Evolutionary conservation across 257 asterid genomes (phyloP).

Genomic region (Gynochthodes officinalis): DNA sequence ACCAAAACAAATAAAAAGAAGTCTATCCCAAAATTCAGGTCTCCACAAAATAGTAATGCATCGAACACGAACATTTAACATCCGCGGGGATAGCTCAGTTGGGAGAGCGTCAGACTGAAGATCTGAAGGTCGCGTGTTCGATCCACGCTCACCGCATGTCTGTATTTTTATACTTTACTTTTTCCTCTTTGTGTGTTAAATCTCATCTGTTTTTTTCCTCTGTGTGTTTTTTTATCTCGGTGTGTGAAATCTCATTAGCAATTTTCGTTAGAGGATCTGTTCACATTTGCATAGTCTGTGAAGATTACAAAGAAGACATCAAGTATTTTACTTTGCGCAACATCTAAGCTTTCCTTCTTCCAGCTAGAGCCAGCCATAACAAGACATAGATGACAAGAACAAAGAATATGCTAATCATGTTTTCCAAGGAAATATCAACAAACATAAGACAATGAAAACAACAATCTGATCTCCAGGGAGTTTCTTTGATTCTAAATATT

Average conservation of each 20-base stretch:
- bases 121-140: conserved; percentile 52
- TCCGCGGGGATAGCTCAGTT: conserved; percentile 90
- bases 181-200: neutral
- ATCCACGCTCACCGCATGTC: conserved; percentile 27
- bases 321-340: too few species aligned
- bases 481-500: too few species aligned
- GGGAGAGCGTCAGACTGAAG: conserved; percentile 95
- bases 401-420: neutral
- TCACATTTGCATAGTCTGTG: too few species aligned
- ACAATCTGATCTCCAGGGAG: neutral
- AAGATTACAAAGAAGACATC: neutral
- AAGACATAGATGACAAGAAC: conserved; percentile 9
- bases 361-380: too few species aligned
- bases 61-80: too few species aligned
- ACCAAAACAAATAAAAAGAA: too few species aligned
- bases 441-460: neutral
- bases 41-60: too few species aligned
- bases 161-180: neutral
- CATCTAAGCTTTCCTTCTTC: too few species aligned
- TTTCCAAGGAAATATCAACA: neutral
- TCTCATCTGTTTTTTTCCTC: neutral
- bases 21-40: too few species aligned
- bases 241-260: too few species aligned
- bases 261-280: too few species aligned
- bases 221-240: neutral